Conservation (phyloP, 805 yeast genomes). For the Blastobotrys americana region DNA sequence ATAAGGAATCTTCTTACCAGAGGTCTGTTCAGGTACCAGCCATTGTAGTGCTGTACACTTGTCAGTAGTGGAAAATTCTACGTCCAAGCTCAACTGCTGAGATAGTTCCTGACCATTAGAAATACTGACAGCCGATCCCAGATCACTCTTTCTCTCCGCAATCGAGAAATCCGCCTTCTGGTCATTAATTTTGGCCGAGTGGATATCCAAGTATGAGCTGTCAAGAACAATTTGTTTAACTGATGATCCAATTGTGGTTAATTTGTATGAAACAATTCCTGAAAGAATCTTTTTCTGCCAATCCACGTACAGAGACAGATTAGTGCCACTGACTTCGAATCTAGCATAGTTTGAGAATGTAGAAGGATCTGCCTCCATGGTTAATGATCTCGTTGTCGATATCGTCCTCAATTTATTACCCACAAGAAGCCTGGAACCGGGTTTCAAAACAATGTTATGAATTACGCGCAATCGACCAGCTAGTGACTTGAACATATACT, state of each 20-base stretch:
- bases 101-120: slow-evolving; percentile 11
- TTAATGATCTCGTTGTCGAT: too few relatives aligned
- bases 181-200: slow-evolving; percentile 38
- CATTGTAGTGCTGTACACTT: slow-evolving; percentile 83
- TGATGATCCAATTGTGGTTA: slow-evolving; percentile 29
- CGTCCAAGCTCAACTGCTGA: slow-evolving; percentile 14
- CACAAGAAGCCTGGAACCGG: too few relatives aligned
- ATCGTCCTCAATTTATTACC: too few relatives aligned
- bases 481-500: too few relatives aligned
- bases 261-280: slow-evolving; percentile 49
- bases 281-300: slow-evolving; percentile 46
- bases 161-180: slow-evolving; percentile 30
- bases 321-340: slow-evolving; percentile 47
- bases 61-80: slow-evolving; percentile 63
- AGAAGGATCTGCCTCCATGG: slow-evolving; percentile 50
- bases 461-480: too few relatives aligned
- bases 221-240: slow-evolving; percentile 49
- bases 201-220: slow-evolving; percentile 53
- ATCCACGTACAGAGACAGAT: slow-evolving; percentile 44
- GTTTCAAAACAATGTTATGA: too few relatives aligned
- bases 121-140: slow-evolving; percentile 40
- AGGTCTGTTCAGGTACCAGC: slow-evolving; percentile 65
- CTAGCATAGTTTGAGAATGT: slow-evolving; percentile 64
- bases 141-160: slow-evolving; percentile 31
- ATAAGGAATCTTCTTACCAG: slow-evolving; percentile 61